Base-by-base conservation (phyloP, 495 filamentous ascomycete species). In the Bacidia gigantensis region DNA sequence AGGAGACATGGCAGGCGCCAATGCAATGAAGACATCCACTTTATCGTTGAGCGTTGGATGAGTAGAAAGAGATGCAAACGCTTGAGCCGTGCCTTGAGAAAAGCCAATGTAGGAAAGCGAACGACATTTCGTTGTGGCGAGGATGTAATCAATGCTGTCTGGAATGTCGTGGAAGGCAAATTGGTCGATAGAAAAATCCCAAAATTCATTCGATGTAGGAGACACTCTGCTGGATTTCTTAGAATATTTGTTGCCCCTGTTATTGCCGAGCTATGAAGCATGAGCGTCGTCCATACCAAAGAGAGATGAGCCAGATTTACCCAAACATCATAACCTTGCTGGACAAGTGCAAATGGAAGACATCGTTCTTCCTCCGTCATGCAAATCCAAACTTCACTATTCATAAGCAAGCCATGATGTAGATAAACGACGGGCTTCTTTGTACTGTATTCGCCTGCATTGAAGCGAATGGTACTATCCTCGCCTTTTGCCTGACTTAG, bases 151-250 rank as follows among this genome's bases (percentile, higher is more conserved):
- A 63, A 98, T 96, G 58, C 81, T 89, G 65, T 97, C 83, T 2
- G 92, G 92, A 49, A 98, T 95, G 68, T 98, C 92, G 60, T 95
- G 79, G 63, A 98, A 94, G 41, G 92, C 92, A 65, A 98, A 98
- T 64, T 98, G 83, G 61, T 98, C 92, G 60, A 98, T 95, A 10
- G 85, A 93, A 55, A 97, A 98, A 67, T 96, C 79, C 92, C 92
- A 98, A 61, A 98, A 98, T 25, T 79, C 72, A 26, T 75, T 76
- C 0, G 83, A 81, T 7, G 78, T 78, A 0, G 92, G 89, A 3
- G 88, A 80, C 49, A 69, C 74, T 38, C 78, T 70, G 32, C 85
- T 74, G 0, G 80, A 90, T 65, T 97, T 98, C 65, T 97, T 98
- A 25, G 87, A 92, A 65, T 98, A 98, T 61, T 98, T 98, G 72